phyloP scores from a whole-genome alignment of 129 eudicot genomes.

The Mikania micrantha region DNA sequence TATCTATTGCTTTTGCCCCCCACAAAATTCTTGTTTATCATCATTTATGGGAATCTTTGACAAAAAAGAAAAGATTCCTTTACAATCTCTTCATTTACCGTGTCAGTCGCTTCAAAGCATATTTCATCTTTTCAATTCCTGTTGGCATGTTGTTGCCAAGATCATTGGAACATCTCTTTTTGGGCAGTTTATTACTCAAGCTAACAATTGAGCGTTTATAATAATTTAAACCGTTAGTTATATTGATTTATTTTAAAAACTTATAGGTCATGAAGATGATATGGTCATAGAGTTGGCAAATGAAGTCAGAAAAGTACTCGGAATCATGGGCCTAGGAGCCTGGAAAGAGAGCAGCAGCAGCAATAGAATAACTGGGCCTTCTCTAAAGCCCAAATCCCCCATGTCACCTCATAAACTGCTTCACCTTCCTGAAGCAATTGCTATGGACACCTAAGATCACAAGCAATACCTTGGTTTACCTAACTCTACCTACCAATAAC shows the following conservation, averaged over 20 bases:
- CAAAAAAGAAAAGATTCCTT: background rate
- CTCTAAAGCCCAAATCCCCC: conserved; percentile 40
- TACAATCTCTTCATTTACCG: background rate
- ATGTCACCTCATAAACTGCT: conserved; percentile 39
- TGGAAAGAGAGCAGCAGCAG: conserved; percentile 33
- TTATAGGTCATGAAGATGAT: conserved; percentile 83
- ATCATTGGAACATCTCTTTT: background rate
- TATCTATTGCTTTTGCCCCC: conserved; percentile 13
- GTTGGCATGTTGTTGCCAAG: conserved; percentile 7
- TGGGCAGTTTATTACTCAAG: background rate
- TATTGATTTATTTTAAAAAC: background rate
- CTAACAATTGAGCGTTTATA: background rate
- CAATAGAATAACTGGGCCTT: conserved; percentile 41
- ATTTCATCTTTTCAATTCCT: background rate
- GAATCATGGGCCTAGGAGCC: conserved; percentile 21
- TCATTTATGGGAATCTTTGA: conserved; percentile 1
- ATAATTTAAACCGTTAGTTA: background rate
- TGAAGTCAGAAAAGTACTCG: conserved; percentile 83
- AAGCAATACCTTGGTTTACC: conserved; percentile 8
- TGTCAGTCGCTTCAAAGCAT: background rate
- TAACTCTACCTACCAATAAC: conserved; percentile 11
- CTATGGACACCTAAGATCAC: conserved; percentile 41
- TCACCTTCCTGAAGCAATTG: conserved; percentile 55
- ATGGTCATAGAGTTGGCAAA: conserved; percentile 82
- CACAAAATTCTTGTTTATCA: conserved; percentile 19